Base-by-base conservation (phyloP, 1,284 basidiomycete genomes). In the Fereydounia khargensis region DNA sequence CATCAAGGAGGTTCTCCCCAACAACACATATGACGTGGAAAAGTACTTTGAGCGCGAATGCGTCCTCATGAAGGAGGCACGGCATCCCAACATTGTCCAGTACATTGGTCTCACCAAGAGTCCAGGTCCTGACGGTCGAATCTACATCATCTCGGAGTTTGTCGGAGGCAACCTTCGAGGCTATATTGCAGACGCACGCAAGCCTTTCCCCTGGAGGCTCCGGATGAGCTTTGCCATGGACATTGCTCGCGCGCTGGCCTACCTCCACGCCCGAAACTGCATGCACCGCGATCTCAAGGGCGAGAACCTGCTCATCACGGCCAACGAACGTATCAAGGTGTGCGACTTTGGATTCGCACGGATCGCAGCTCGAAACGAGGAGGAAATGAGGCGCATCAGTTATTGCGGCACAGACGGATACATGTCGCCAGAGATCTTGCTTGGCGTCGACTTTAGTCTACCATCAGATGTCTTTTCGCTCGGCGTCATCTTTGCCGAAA, bases 31-130 rank as follows among this genome's bases (percentile, higher is more conserved):
- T 77, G 89, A 94, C 68, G 79, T 96, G 20, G 83, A 87, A 69
- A 98, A 98, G 79, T 97, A 97, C 79, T 95, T 97, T 77, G 90
- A 94, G 72, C 84, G 94, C 25, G 94, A 98, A 81, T 95, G 91
- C 87, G 84, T 89, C 22, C 83, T 97, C 33, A 92, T 96, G 89
- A 90, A 90, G 81, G 87, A 89, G 77, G 84, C 85, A 19, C 81
- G 91, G 38, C 89, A 94, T 77, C 90, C 90, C 13, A 94, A 95
- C 73, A 91, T 94, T 61, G 89, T 92, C 28, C 84, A 91, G 40
- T 96, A 92, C 78, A 86, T 97, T 37, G 94, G 94, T 13, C 84
- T 98, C 44, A 91, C 87, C 39, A 86, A 86, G 36, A 89, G 88
- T 3, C 89, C 91, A 11, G 81, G 83, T 0, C 85, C 85, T 0